Evolutionary conservation across 257 asterid genomes (phyloP).

Genomic region (Capsicum baccatum): DNA sequence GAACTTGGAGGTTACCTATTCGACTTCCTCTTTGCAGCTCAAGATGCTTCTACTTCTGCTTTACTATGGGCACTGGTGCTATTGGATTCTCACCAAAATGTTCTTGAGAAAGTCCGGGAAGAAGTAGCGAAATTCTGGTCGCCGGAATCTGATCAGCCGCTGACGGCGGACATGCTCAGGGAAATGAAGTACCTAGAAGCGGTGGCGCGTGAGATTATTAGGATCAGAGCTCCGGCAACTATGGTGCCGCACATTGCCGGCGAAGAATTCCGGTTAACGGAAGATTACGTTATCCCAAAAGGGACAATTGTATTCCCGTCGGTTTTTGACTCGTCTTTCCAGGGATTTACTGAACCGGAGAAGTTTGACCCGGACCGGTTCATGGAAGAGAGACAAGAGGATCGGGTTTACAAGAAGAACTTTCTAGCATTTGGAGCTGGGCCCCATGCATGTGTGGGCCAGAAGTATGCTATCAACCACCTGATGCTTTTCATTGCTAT

Average conservation of each 20-base stretch:
- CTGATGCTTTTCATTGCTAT: slow-evolving; percentile 71
- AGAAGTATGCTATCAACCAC: slow-evolving; percentile 83
- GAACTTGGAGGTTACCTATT: slow-evolving; percentile 82
- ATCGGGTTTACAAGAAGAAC: slow-evolving; percentile 70
- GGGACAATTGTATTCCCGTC: slow-evolving; percentile 92
- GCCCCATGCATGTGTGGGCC: slow-evolving; percentile 94
- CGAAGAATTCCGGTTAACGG: slow-evolving; percentile 64
- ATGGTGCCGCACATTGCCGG: slow-evolving; percentile 97
- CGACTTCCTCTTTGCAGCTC: slow-evolving; percentile 86
- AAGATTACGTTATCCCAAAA: slow-evolving; percentile 64
- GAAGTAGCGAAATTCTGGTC: slow-evolving; percentile 66
- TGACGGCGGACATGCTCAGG: slow-evolving; percentile 63
- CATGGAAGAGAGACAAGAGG: slow-evolving; percentile 78
- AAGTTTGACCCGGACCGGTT: slow-evolving; percentile 89
- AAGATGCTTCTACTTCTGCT: slow-evolving; percentile 90
- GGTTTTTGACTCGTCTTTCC: slow-evolving; percentile 84
- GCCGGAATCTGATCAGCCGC: slow-evolving; percentile 51
- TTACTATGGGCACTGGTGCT: slow-evolving; percentile 77
- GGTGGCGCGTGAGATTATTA: slow-evolving; percentile 85
- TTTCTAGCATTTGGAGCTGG: slow-evolving; percentile 90
- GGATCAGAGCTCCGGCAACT: slow-evolving; percentile 89
- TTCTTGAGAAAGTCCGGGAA: slow-evolving; percentile 55
- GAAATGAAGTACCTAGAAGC: slow-evolving; percentile 91
- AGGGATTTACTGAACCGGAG: slow-evolving; percentile 84
- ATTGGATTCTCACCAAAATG: slow-evolving; percentile 64